Percentiles rank a stretch among this genome's conserved stretches.
Evolutionary conservation across 306 rosid species (phyloP).

Genomic region (Pterocarpus macrocarpus): DNA sequence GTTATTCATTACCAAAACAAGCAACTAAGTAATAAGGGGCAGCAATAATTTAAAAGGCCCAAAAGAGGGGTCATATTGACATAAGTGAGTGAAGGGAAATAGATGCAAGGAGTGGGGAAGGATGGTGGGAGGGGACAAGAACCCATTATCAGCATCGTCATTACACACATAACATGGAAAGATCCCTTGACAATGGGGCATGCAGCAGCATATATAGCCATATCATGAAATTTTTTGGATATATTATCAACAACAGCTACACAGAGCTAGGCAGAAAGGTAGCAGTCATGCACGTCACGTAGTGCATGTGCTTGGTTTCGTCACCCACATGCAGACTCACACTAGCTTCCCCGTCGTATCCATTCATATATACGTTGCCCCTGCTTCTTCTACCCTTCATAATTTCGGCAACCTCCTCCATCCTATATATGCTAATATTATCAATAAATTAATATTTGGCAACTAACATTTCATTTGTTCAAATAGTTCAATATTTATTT

Average conservation of each 20-base stretch:
- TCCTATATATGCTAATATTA: background rate
- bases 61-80: conserved; percentile 12
- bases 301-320: conserved; percentile 75
- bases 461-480: too few relatives aligned
- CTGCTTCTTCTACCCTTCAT: background rate
- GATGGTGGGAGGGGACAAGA: conserved; percentile 60
- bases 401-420: conserved; percentile 14
- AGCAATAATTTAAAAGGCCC: conserved; percentile 42
- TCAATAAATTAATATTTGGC: too few relatives aligned
- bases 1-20: too few relatives aligned
- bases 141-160: conserved; percentile 45
- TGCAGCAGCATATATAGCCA: conserved; percentile 57
- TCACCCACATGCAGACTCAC: conserved; percentile 70
- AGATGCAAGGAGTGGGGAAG: conserved; percentile 39
- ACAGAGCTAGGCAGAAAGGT: conserved; percentile 3
- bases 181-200: conserved; percentile 63
- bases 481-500: too few relatives aligned
- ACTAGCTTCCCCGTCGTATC: background rate
- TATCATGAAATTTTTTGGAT: conserved; percentile 50
- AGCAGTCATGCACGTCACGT: conserved; percentile 72
- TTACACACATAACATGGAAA: conserved; percentile 67
- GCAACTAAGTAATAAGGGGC: too few relatives aligned
- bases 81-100: conserved; percentile 26
- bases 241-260: conserved; percentile 49
- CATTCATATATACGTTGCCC: background rate